These are phyloP conservation scores for Syzygium oleosum DNA, from an alignment of 345 rosid species.

Conservation along the genomic window DNA sequence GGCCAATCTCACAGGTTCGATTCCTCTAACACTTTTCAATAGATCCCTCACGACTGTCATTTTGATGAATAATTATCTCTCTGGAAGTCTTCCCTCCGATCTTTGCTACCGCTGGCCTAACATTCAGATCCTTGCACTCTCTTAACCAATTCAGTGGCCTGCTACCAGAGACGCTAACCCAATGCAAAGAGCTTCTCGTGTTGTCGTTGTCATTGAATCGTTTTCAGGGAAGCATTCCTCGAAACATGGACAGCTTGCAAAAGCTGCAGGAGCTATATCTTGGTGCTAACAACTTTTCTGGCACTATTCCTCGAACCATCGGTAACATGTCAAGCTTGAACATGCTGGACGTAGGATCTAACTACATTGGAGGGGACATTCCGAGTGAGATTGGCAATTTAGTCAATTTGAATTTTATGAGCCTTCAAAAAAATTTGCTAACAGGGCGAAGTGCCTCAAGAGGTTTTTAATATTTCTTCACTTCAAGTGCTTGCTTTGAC, in stretches of 20 bases:
- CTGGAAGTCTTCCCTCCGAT: neutral
- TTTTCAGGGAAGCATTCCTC: neutral
- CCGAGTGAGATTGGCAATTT: neutral
- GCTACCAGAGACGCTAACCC: neutral
- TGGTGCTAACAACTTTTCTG: neutral
- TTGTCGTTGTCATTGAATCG: neutral
- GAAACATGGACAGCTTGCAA: neutral
- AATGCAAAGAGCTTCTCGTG: neutral
- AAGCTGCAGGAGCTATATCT: neutral
- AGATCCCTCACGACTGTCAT: neutral
- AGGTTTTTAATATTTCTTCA: neutral
- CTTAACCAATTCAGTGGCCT: neutral
- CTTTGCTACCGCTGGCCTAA: neutral
- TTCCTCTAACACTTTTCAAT: neutral
- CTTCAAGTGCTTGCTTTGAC: neutral
- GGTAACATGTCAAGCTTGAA: neutral
- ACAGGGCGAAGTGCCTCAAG: neutral
- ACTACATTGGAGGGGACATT: neutral
- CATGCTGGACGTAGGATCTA: neutral
- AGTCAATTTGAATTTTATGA: neutral
- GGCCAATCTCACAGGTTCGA: neutral
- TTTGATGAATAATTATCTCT: neutral
- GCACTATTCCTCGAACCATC: neutral
- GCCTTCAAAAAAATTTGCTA: neutral
- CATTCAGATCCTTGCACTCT: neutral